These are phyloP conservation scores for Suillus decipiens DNA, from an alignment of 768 basidiomycete genomes.

Conservation along the genomic window DNA sequence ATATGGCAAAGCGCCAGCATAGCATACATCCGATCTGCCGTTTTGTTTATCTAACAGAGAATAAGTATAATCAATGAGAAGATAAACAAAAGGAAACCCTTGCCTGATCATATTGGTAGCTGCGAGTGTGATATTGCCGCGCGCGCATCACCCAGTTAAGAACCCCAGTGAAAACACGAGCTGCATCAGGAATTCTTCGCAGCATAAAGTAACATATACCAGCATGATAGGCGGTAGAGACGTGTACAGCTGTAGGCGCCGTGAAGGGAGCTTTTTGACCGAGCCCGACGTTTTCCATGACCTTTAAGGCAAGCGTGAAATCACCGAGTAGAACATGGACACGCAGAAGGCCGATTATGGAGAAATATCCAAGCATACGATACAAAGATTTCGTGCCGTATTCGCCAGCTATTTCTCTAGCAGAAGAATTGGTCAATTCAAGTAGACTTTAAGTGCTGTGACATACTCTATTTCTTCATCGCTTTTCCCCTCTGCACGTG, in stretches of 20 bases:
- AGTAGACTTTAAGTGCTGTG: slow-evolving; percentile 29
- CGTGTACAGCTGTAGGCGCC: slow-evolving; percentile 95
- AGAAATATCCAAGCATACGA: slow-evolving; percentile 96
- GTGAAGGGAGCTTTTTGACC: slow-evolving; percentile 93
- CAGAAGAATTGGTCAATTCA: slow-evolving; percentile 10
- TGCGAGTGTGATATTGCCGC: slow-evolving; percentile 94
- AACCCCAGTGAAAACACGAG: slow-evolving; percentile 89
- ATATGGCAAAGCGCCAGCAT: slow-evolving; percentile 92
- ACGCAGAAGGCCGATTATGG: slow-evolving; percentile 90
- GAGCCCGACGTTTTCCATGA: slow-evolving; percentile 92
- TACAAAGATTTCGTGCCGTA: slow-evolving; percentile 91
- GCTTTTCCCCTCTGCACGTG: slow-evolving; percentile 77
- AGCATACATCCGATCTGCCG: slow-evolving; percentile 97
- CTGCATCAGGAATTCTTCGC: slow-evolving; percentile 92
- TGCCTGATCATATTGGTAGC: slow-evolving; percentile 96
- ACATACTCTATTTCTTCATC: slow-evolving; percentile 78
- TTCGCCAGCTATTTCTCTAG: slow-evolving; percentile 84
- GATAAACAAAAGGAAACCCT: slow-evolving; percentile 11
- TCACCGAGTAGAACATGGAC: slow-evolving; percentile 97
- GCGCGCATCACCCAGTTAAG: slow-evolving; percentile 95
- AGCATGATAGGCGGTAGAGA: slow-evolving; percentile 92
- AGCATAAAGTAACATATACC: slow-evolving; percentile 98
- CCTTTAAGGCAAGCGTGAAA: slow-evolving; percentile 91
- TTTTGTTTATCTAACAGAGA: slow-evolving; percentile 87
- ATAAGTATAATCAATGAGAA: background rate